Evolutionary conservation across 164 flowering plant species (phyloP).

Genomic region (Kingdonia uniflora): DNA sequence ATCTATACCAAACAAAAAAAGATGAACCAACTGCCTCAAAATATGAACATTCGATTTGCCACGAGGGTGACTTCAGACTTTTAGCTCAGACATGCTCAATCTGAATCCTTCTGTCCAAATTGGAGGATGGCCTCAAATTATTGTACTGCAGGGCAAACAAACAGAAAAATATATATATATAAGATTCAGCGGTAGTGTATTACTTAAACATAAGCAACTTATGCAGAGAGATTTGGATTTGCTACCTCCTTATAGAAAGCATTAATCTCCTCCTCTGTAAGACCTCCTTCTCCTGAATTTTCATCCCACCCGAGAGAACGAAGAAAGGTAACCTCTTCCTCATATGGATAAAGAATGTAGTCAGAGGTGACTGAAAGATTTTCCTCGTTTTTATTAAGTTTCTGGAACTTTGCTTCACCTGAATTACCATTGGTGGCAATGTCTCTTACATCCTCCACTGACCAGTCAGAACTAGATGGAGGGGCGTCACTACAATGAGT

Average conservation of each 20-base stretch:
- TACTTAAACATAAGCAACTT: too few relatives aligned
- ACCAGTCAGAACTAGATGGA: constrained; percentile 9
- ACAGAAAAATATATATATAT: not conserved
- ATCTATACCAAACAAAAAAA: constrained; percentile 3
- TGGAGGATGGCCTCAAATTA: constrained; percentile 4
- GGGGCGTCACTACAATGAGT: too few relatives aligned
- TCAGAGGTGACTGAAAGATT: constrained; percentile 11
- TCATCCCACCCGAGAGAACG: constrained; percentile 94
- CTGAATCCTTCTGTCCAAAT: constrained; percentile 15
- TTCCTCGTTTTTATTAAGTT: constrained; percentile 18
- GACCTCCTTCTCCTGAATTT: constrained; percentile 57
- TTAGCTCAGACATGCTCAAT: constrained; percentile 9
- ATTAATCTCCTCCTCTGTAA: constrained; percentile 86
- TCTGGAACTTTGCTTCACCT: constrained; percentile 18
- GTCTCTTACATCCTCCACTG: constrained; percentile 22
- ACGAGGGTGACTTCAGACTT: constrained; percentile 19
- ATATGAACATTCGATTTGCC: constrained; percentile 10
- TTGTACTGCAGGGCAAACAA: not conserved
- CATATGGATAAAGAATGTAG: constrained; percentile 33
- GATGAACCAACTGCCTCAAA: constrained; percentile 8
- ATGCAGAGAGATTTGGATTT: not conserved
- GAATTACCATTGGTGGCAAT: constrained; percentile 28
- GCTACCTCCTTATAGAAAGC: constrained; percentile 51
- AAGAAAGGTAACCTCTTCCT: constrained; percentile 73
- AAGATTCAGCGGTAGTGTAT: too few relatives aligned